Conservation (phyloP, 306 rosid species). For the Pterocarpus macrocarpus region DNA sequence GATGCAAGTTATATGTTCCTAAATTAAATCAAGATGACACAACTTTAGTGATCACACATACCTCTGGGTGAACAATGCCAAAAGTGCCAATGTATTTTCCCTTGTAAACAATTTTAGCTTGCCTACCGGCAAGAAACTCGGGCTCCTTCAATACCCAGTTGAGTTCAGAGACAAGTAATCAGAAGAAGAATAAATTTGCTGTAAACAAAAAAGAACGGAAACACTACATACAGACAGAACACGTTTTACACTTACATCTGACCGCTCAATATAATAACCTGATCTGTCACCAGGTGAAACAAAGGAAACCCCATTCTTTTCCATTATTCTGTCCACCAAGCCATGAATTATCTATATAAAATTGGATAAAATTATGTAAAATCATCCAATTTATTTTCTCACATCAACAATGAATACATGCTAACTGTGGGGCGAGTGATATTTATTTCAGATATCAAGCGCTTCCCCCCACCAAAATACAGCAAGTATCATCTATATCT, state of each 20-base stretch:
- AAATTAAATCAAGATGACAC: constrained; percentile 32
- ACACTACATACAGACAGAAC: background rate
- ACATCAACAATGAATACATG: no score
- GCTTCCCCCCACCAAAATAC: no score
- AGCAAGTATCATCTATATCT: background rate
- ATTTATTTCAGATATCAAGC: constrained; percentile 31
- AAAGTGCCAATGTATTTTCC: constrained; percentile 79
- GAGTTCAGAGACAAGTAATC: constrained; percentile 21
- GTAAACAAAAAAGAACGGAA: constrained; percentile 10
- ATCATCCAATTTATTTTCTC: no score
- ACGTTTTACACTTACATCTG: constrained; percentile 68
- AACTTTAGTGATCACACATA: constrained; percentile 40
- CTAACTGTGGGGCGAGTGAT: background rate
- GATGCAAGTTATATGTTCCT: background rate
- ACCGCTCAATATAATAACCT: constrained; percentile 70
- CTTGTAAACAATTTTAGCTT: constrained; percentile 76
- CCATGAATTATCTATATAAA: constrained; percentile 87
- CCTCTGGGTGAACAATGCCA: constrained; percentile 98
- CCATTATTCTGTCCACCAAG: constrained; percentile 89
- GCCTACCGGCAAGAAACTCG: constrained; percentile 83
- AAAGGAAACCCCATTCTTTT: constrained; percentile 74
- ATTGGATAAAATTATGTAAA: constrained; percentile 9
- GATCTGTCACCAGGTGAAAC: constrained; percentile 66
- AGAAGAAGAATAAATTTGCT: constrained; percentile 1
- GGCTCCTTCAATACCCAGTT: constrained; percentile 73